Evolutionary conservation across 1,284 basidiomycete genomes (phyloP), one percentile per base, ranked within the genome.

Genomic region (Pascua guehoae): DNA sequence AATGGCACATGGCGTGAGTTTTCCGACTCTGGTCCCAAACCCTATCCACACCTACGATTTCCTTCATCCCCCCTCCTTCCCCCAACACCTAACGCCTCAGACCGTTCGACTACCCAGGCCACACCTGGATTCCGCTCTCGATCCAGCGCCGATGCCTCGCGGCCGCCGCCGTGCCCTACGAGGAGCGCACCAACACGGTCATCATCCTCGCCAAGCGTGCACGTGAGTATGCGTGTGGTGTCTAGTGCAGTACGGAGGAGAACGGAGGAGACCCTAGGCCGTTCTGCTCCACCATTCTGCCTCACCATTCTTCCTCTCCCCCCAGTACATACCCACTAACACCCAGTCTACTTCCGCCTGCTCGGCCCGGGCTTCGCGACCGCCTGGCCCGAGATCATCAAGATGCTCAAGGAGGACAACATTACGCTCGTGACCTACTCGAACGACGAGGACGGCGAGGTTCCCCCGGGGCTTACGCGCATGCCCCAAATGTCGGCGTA

Each of bases 1-100:
- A 68, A 46, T 76, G 73, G 73, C 67, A 68, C 32, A 57, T 72
- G 4, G 67, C 65, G 68, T 72, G 57, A 53, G 66, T 64, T 18
- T n/a, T n/a, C n/a, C 14, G 17, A 3, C 24, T 32, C 24, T 32
- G 3, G 24, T 32, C 24, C 24, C 7, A n/a, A n/a, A 32, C 24
- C 24, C 24, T 7, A 32, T 32, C 24, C 24, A 32, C 24, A 32
- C 24, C 24, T 7, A 32, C 24, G 7, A n/a, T n/a, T n/a, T n/a
- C n/a, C n/a, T n/a, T n/a, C n/a, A n/a, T n/a, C 24, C 24, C 24
- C 7, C 24, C 24, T 7, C 24, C 3, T 32, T 7, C 24, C 24
- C 12, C 14, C 15, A 8, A 8, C 11, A 12, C 15, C 24, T 54
- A 12, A 54, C 38, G 4, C 12, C n/a, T n/a, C 53, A 74, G 69